Base-by-base conservation (phyloP, 1,139 yeast genomes). In the Yamadazyma sp. region DNA sequence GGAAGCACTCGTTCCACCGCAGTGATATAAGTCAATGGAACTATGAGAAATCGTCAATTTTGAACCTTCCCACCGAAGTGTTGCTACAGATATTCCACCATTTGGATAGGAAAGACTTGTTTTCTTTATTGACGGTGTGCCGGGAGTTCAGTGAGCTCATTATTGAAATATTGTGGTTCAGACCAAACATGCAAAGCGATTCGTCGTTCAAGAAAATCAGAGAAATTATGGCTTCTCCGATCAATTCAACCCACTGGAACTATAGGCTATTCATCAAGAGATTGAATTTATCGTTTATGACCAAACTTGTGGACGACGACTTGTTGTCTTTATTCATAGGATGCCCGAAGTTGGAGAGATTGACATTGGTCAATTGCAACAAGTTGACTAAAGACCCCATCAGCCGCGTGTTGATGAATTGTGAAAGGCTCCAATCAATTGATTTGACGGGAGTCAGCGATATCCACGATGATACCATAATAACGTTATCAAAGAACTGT, bases 401-500 rank as follows among this genome's bases (percentile, higher is more conserved):
- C 27, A 72, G 85, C 3, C 65, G 68, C 3, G 80, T 89, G 9
- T 62, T 91, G 34, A 59, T 68, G 39, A 78, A 79, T 26, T 88
- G 96, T 61, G 75, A 74, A 45, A 73, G 79, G 48, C 65, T 92
- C 43, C 95, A 87, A 58, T 86, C 95, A 31, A 83, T 92, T 37
- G 98, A 92, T 63, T 73, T 92, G 52, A 83, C 96, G 0, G 92
- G 94, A n/a, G 83, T 88, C n/a, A 74, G 73, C 31, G 79, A 75
- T 48, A 68, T 72, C 38, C 77, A 72, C 45, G 96, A 91, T 64
- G 80, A 75, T 37, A 80, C 89, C 7, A 77, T 89, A 43, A 51
- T 66, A 33, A 80, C 87, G n/a, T 68, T 91, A 50, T 91, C 96
- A 1, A 57, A 60, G 11, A 74, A 79, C 55, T 89, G 97, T 59